phyloP scores from a whole-genome alignment of 306 rosid genomes.

The Cicer chorassanicum region DNA sequence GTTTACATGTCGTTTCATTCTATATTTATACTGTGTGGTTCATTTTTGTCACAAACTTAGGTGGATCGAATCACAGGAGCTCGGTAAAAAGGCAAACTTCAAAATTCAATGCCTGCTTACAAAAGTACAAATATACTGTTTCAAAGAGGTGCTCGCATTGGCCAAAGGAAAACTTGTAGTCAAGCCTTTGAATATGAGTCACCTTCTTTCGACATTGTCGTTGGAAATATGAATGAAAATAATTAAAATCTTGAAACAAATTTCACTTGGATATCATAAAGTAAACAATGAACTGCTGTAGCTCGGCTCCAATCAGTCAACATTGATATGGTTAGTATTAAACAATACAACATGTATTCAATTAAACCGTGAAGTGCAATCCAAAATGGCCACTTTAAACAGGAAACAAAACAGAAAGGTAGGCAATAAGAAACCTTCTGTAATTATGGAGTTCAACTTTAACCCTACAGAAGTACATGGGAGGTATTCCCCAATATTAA shows the following conservation, averaged over 20 bases:
- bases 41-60: no score
- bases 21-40: no score
- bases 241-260: background rate
- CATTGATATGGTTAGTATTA: background rate
- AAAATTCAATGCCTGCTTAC: no score
- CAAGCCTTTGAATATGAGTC: background rate
- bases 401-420: slow-evolving; percentile 22
- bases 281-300: slow-evolving; percentile 3
- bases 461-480: slow-evolving; percentile 17
- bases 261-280: background rate
- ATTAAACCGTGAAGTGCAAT: background rate
- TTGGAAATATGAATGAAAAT: background rate
- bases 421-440: background rate
- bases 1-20: background rate
- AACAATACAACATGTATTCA: background rate
- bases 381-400: slow-evolving; percentile 12
- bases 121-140: no score
- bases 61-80: no score
- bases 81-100: no score
- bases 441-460: slow-evolving; percentile 29
- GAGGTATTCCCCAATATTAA: slow-evolving; percentile 15
- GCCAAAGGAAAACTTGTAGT: background rate
- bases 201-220: background rate
- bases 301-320: slow-evolving; percentile 21
- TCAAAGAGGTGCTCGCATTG: background rate